Base-by-base conservation (phyloP, 805 yeast genomes). In the Ogataea minuta region DNA sequence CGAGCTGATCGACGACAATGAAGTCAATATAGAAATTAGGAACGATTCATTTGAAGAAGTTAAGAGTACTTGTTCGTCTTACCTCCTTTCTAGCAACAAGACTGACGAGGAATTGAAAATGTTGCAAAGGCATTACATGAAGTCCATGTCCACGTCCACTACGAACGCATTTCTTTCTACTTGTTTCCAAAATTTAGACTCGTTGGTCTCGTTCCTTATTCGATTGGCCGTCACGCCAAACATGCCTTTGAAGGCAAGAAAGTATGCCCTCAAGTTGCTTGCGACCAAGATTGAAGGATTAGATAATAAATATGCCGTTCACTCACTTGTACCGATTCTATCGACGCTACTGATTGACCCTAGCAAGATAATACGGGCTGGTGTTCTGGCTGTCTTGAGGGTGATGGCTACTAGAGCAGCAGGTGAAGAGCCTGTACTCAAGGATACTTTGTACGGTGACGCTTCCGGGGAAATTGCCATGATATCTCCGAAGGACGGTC, bases 401-500 rank as follows among this genome's bases (percentile, higher is more conserved):
- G 53, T 56, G 14, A 66, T 75, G 36, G 41, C 64, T 3, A 52
- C 57, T 26, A 63, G 72, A 60, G 55, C 68, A 28, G 39, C 38
- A 11, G 39, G 48, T 38, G 64, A 67, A 31, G 70, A 68, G 51
- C 67, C 78, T 39, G 70, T 75, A 46, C 59, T 82, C 59, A 71
- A 71, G 21, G 68, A 74, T 12, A 67, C 70, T 31, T 67, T 88
- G 11, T 90, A 83, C 55, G 88, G 83, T 9, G 51, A 67, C 9
- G 21, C 42, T 10, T 67, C 75, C 2, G 52, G 64, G 9, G 63
- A 68, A 12, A 60, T 84, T 35, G 76, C 82, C 17, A 66, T 81
- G 38, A 68, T 86, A 17, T 64, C 81, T 15, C 83, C 88, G 25
- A 74, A 74, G 31, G 95, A 88, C 55, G 77, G 79, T n/a, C 60